Conservation (phyloP, 768 basidiomycete species). For the Cystobasidiopsis lactophilus region DNA sequence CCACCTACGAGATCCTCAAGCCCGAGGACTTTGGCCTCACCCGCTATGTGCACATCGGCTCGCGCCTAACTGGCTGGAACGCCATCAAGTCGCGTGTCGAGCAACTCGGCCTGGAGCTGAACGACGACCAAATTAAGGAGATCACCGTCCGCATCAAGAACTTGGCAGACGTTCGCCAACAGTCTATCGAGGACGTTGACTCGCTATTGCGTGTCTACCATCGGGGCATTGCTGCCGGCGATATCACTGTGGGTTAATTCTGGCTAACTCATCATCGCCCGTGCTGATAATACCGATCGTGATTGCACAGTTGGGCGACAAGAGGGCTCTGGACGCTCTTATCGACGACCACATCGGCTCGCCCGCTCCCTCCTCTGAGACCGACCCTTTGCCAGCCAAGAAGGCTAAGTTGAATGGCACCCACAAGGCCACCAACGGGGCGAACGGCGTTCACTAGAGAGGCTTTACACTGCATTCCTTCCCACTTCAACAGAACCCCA, state of each 20-base stretch:
- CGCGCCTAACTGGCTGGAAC: constrained; percentile 54
- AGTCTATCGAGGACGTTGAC: constrained; percentile 98
- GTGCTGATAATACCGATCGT: too few species aligned
- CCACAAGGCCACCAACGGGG: neutral
- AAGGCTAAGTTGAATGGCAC: neutral
- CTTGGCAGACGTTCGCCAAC: constrained; percentile 89
- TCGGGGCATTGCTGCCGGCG: constrained; percentile 50
- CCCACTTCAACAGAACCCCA: too few species aligned
- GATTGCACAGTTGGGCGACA: neutral
- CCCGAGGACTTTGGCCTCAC: constrained; percentile 96
- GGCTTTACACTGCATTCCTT: too few species aligned
- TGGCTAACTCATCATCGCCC: neutral
- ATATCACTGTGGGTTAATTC: constrained; percentile 69
- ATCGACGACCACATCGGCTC: neutral
- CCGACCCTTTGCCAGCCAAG: neutral
- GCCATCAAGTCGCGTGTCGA: constrained; percentile 99
- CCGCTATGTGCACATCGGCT: constrained; percentile 87
- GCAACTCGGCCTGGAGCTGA: constrained; percentile 72
- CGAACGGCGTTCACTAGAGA: too few species aligned
- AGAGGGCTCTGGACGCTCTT: neutral
- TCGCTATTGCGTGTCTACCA: constrained; percentile 59
- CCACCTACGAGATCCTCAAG: constrained; percentile 88
- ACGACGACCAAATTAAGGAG: constrained; percentile 89
- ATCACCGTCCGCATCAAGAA: constrained; percentile 99
- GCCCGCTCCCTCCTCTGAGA: neutral